Evolutionary conservation across 805 yeast species (phyloP), one percentile per base, ranked within the genome.

Genomic region (Diddensiella caesifluorescens): DNA sequence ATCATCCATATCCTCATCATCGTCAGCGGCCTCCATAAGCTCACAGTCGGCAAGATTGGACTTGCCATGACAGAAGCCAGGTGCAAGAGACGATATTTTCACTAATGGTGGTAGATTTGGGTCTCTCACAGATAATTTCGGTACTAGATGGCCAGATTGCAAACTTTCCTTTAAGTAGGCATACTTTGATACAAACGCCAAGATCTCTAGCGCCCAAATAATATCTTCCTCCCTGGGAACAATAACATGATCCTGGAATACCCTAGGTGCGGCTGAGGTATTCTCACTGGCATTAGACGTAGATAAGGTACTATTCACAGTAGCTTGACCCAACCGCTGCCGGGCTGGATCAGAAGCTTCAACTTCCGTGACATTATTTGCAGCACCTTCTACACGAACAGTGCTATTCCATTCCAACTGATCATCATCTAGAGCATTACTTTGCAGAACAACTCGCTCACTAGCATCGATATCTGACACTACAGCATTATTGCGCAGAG

Each of bases 121-220:
- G 30, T 56, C 54, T 5, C 71, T 56, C 21, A 61, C 46, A 2
- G 88, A 79, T 62, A 90, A 67, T 22, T 79, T 76, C 10, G 84
- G 81, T 5, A 88, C 79, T 35, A 88, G 64, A 60, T 83, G 83
- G 2, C 95, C 80, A 39, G 74, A 75, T 51, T 88, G 94, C 45
- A 90, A 67, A 36, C 71, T 71, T 28, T 78, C 80, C 54, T 89
- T 83, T 60, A 89, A 67, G 47, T 77, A 74, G 0, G 96, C 80
- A 56, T 92, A 90, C 62, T 90, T 90, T 3, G 97, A 88, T 31
- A 89, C 85, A 61, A 88, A 90, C 10, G 97, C 97, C 38, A 92
- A 63, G 16, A 92, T 70, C 61, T 90, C 97, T 41, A 90, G 68
- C 3, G 95, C 83, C 95, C 96, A 88, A 27, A 87, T 80, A 13